Base-by-base conservation (phyloP, 805 yeast genomes). In the Candida incommunis region DNA sequence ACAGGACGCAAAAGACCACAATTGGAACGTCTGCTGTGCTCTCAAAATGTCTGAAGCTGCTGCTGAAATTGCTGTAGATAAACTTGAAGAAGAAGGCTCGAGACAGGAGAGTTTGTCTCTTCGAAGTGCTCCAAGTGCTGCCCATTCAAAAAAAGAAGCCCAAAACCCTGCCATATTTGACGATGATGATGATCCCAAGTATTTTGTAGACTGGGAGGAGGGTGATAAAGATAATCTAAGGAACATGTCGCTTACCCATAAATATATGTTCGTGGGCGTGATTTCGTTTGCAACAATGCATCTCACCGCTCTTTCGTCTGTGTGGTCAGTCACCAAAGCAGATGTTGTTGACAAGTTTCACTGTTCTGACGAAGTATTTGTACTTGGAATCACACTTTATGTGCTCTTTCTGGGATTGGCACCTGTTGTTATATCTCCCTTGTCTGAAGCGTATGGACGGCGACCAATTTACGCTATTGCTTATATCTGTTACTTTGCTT, bases 381-480 rank as follows among this genome's bases (percentile, higher is more conserved):
- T 31, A 5, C 37, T 31, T 31, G 37, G 37, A 7, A 31, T 31
- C 18, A 31, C 37, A 31, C 18, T 31, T 18, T 31, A 31, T 31
- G 37, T 31, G 5, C 20, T 31, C 20, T 31, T 31, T 16, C 18
- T 31, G 13, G 37, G 37, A 11, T n/a, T 74, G 18, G 83, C 82
- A 0, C 83, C 83, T 2, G 55, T 77, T 35, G 57, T 76, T 43
- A 66, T 78, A 45, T 79, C 82, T 3, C 84, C 84, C 0, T 56
- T 65, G 31, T 78, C 70, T 56, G 92, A 74, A 59, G 71, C 62
- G 50, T 66, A 63, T 54, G 87, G 81, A 43, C 70, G 79, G 52
- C 69, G 65, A 50, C 59, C 70, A 4, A 75, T 78, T 16, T 71
- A 73, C 48, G 66, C 72, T 25, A 53, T 61, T 22, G 74, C 78